Evolutionary conservation across 345 rosid genomes (phyloP), one percentile per base, ranked within the genome.

Genomic region (Cardamine resedifolia): DNA sequence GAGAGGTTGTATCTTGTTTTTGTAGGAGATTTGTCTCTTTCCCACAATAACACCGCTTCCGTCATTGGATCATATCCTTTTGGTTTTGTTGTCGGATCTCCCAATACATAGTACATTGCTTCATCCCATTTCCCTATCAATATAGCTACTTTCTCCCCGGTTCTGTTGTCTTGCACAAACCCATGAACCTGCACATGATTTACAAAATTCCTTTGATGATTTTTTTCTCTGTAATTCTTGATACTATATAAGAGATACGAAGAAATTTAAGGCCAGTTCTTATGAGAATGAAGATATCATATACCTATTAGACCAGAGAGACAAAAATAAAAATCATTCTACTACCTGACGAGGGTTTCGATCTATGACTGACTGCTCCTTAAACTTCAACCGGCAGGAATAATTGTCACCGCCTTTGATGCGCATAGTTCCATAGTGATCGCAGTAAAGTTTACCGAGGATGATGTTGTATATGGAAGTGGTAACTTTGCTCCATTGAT

Each of bases 51-150:
- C 63, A 88, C 87, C 18, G 97, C 98, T 83, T 96, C 98, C 5
- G 89, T 80, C 99, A 88, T 92, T 67, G 97, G 98, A 78, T 96
- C 99, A 76, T 92, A 96, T 12, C 95, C 98, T 73, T 90, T 91
- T 10, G 98, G 99, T 66, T 95, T 96, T 45, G 83, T 81, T 1
- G 88, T 86, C 49, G 91, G 96, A 84, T 92, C 97, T 59, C 98
- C 98, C 64, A 87, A 69, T 20, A 90, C 97, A 70, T 91, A 90
- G 85, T 95, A 95, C 90, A 95, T 83, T 39, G 97, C 99, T 74
- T 85, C 99, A 64, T 96, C 99, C 99, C 99, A 96, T 86, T 96
- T 96, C 6, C 99, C 98, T 53, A 96, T 80, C 83, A 96, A 66
- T 86, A 92, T 77, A 31, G 98, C 99, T 34, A 96, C 97, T 86